Conservation (phyloP, 1,284 basidiomycete genomes). For the Ceratobasidium sp. region DNA sequence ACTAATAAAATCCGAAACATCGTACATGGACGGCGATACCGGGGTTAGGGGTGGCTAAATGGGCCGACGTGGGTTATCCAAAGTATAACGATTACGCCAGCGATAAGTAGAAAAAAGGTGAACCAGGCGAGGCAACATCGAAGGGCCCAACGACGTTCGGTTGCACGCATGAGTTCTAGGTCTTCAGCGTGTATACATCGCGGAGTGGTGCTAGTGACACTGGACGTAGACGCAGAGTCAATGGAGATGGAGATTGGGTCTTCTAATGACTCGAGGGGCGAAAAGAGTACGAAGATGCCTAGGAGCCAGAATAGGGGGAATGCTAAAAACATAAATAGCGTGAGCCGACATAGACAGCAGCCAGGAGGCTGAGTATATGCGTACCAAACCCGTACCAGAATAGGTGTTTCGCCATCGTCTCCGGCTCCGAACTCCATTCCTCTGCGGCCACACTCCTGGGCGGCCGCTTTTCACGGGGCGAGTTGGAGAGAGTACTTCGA, state of each 20-base stretch:
- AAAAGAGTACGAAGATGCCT: conserved; percentile 37
- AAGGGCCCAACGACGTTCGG: conserved; percentile 10
- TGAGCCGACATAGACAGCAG: neutral
- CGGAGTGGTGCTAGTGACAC: neutral
- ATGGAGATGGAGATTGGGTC: neutral
- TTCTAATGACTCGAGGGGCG: neutral
- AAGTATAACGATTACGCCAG: neutral
- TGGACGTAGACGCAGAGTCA: no score
- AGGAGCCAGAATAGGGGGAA: conserved; percentile 46
- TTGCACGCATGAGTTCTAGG: neutral
- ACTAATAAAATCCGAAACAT: no score
- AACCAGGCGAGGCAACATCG: conserved; percentile 6
- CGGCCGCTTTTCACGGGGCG: no score
- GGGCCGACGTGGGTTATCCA: conserved; percentile 18
- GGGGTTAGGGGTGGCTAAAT: neutral
- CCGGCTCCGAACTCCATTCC: conserved; percentile 23
- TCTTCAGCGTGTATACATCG: neutral
- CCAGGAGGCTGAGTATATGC: conserved; percentile 5
- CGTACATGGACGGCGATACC: no score
- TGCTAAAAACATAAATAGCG: conserved; percentile 7
- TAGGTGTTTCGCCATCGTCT: conserved; percentile 40
- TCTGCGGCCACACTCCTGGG: no score
- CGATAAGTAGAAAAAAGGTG: neutral
- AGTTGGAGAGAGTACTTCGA: no score
- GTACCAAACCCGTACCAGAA: conserved; percentile 47